These are phyloP conservation scores for Aplosporella prunicola DNA, from an alignment of 2,329 filamentous ascomycete species.

Conservation along the genomic window DNA sequence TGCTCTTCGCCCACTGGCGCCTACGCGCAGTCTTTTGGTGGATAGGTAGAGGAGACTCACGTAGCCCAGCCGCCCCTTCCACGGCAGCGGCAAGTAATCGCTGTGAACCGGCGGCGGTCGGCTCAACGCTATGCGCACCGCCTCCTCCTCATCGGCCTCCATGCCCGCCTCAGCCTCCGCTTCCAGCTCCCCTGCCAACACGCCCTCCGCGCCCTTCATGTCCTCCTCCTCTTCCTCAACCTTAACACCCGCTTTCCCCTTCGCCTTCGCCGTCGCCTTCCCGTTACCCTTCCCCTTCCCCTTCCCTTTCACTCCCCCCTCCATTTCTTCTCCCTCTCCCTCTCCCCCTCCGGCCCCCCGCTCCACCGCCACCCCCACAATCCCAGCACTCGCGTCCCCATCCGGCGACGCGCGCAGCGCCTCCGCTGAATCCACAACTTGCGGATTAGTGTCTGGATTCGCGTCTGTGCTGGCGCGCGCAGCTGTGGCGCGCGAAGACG, in stretches of 20 bases:
- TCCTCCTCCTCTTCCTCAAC: not conserved
- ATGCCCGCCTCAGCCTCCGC: slow-evolving; percentile 43
- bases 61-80: slow-evolving; percentile 84
- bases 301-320: not conserved
- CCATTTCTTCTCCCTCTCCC: slow-evolving; percentile 8
- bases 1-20: too few species aligned
- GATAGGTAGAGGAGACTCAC: slow-evolving; percentile 47
- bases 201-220: not conserved
- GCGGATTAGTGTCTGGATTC: slow-evolving; percentile 28
- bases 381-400: slow-evolving; percentile 23
- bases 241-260: not conserved
- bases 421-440: slow-evolving; percentile 33
- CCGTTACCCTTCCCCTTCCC: not conserved
- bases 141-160: slow-evolving; percentile 47
- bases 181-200: slow-evolving; percentile 38
- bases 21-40: too few species aligned
- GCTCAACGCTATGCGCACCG: too few species aligned
- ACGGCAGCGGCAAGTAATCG: slow-evolving; percentile 72
- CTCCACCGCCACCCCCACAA: slow-evolving; percentile 20
- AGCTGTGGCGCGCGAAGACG: too few species aligned
- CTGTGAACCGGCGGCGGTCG: slow-evolving; percentile 76
- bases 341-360: too few species aligned
- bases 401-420: slow-evolving; percentile 37
- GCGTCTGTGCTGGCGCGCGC: not conserved
- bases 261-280: not conserved